Percentiles rank a stretch among this genome's conserved stretches.
phyloP scores from a whole-genome alignment of 176 grass and related monocot genomes.

The Carex pumila region DNA sequence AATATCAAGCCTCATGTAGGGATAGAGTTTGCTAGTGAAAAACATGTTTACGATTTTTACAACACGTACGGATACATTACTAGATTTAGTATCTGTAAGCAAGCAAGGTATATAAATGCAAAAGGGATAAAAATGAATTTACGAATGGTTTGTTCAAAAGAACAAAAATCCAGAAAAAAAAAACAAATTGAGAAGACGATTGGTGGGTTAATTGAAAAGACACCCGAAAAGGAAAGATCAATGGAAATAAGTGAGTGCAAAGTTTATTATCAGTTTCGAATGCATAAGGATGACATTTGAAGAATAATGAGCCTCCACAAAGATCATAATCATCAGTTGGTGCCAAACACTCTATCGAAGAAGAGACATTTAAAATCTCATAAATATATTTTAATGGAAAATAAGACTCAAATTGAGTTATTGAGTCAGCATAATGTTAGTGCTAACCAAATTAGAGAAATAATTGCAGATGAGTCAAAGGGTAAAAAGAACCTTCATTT shows the following conservation, averaged over 20 bases:
- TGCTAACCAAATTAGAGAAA: neutral
- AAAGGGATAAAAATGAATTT: neutral
- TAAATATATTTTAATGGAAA: neutral
- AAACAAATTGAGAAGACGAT: neutral
- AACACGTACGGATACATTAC: too few species aligned
- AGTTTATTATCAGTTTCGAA: neutral
- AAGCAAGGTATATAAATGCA: too few species aligned
- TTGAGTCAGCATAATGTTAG: neutral
- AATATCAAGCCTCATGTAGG: too few species aligned
- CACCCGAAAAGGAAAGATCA: neutral
- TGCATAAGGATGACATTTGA: neutral
- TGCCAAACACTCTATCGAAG: neutral
- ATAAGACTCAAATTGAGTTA: neutral
- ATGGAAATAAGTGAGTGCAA: neutral
- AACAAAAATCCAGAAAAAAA: neutral
- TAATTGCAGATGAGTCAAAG: neutral
- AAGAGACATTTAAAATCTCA: neutral
- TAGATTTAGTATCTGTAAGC: too few species aligned
- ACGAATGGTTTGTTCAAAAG: neutral
- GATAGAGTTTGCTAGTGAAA: too few species aligned
- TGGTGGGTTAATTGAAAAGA: neutral
- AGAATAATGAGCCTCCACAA: neutral
- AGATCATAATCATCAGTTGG: neutral
- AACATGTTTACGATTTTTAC: too few species aligned
- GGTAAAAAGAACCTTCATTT: neutral